Conservation (phyloP, 148 eudicot species). For the Vaccinium vitisidaea region DNA sequence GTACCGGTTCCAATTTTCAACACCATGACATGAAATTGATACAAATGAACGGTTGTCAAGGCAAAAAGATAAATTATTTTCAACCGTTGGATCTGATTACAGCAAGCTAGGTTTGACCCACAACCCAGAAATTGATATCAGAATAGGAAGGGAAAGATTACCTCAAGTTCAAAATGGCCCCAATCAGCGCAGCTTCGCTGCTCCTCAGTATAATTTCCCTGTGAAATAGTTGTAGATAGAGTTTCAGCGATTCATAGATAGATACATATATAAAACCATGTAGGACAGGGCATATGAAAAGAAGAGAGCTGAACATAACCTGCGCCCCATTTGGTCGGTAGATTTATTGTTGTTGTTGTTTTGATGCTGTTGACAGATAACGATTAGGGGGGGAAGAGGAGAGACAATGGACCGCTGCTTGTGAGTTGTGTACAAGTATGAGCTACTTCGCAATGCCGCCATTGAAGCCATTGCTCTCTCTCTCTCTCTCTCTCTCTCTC, state of each 20-base stretch:
- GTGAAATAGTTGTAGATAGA: constrained; percentile 19
- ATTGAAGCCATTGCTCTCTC: constrained; percentile 30
- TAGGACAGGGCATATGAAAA: background rate
- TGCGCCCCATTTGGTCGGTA: constrained; percentile 30
- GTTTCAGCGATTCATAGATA: background rate
- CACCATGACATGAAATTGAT: background rate
- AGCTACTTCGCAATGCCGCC: constrained; percentile 27
- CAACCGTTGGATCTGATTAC: background rate
- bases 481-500: background rate
- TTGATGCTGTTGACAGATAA: constrained; percentile 16
- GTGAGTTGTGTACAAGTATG: constrained; percentile 9
- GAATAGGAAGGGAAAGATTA: background rate
- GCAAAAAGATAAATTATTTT: background rate
- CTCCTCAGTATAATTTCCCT: constrained; percentile 82
- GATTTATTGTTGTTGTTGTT: constrained; percentile 10
- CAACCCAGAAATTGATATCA: background rate
- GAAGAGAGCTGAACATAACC: constrained; percentile 23
- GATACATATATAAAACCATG: background rate
- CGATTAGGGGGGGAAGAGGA: background rate
- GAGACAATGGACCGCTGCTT: background rate
- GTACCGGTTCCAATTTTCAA: background rate
- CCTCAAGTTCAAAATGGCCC: constrained; percentile 84
- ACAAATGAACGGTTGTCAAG: background rate
- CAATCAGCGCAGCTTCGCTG: constrained; percentile 71
- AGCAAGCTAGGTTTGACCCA: background rate